Base-by-base conservation (phyloP, 2,329 filamentous ascomycete species). In the Sporothrix inflata region DNA sequence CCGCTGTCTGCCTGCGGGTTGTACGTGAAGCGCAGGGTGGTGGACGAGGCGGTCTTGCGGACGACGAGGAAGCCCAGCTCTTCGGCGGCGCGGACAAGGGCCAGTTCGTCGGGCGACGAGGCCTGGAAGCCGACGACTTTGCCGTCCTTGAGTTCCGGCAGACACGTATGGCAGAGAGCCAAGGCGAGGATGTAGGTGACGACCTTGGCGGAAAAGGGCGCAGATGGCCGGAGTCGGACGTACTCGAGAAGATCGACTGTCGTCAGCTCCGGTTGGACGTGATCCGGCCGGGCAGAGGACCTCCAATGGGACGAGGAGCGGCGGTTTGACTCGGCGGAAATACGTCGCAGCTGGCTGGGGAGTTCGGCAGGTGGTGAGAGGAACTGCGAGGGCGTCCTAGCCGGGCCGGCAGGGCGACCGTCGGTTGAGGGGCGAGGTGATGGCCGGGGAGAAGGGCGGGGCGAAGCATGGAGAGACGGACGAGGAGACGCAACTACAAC, bases 61-160 rank as follows among this genome's bases (percentile, higher is more conserved):
- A 91, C 85, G 8, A 97, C 88, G 2, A 94, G 80, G 76, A 92
- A 97, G 0, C 94, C 94, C 47, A 98, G 86, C 76, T 98, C 94
- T 77, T 94, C 90, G 0, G 94, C 94, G 14, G 94, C 94, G 76
- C 89, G 87, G 0, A 97, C 93, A 40, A 98, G 85, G 8, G 94
- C 94, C 67, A 97, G 83, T 79, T 98, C 94, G 78, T 98, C 94
- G 0, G 94, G 94, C 0, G 94, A 97, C 0, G 94, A 92, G 19
- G 94, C 93, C 81, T 97, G 94, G 77, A 93, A 98, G 51, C 67
- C 74, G n/a, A 77, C 72, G 0, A 75, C 71, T 49, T 89, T 84
- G 4, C 91, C 94, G 76, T 91, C 86, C 34, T 89, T 88, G 60
- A 90, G 84, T 79, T 98, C 94, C 0, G 95, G 94, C 30, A 97